Evolutionary conservation across 2,329 filamentous ascomycete genomes (phyloP).

Genomic region (Arthrinium phaeospermum): DNA sequence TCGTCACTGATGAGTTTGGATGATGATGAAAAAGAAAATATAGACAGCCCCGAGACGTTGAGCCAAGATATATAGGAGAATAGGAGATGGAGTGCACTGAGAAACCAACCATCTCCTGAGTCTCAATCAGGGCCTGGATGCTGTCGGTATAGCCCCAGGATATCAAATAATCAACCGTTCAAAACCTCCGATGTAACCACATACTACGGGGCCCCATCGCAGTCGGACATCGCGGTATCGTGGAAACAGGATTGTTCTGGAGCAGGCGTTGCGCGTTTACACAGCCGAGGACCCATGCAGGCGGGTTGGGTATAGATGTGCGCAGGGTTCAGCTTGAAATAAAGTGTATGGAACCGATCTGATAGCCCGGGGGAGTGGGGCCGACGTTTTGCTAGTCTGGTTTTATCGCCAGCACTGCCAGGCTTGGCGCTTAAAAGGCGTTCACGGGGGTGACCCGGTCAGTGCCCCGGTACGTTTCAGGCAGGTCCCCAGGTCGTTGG

Average conservation of each 20-base stretch:
- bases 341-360: neutral
- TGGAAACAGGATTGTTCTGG: neutral
- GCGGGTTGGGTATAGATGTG: neutral
- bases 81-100: neutral
- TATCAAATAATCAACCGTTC: neutral
- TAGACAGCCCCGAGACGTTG: neutral
- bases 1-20: neutral
- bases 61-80: neutral
- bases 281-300: neutral
- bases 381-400: neutral
- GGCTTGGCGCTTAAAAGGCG: neutral
- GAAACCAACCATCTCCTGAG: neutral
- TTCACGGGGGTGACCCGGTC: neutral
- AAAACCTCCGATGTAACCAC: neutral
- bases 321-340: neutral
- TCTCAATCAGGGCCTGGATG: neutral
- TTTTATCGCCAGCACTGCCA: neutral
- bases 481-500: neutral
- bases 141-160: neutral
- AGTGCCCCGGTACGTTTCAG: neutral
- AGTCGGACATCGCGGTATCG: neutral
- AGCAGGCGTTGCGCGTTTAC: neutral
- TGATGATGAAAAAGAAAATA: neutral
- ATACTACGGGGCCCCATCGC: neutral
- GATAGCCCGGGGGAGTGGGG: neutral